Evolutionary conservation across 495 filamentous ascomycete species (phyloP).

Genomic region (Aspergillus ostianus): DNA sequence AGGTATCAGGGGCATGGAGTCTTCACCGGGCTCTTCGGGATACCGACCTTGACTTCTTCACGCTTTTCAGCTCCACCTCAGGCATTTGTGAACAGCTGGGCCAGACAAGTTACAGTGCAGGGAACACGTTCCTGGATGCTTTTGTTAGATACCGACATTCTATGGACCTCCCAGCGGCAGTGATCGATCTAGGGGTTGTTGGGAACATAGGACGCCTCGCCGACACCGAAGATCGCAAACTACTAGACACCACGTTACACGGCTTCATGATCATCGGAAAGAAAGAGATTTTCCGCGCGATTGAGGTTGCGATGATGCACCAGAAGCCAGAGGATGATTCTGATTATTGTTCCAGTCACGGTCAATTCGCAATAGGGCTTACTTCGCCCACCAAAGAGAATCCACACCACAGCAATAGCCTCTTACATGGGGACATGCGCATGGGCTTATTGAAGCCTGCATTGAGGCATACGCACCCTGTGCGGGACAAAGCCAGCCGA

Average conservation of each 20-base stretch:
- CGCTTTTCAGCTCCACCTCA: constrained; percentile 32
- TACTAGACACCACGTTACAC: background rate
- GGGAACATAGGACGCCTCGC: constrained; percentile 31
- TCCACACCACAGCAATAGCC: too few species aligned
- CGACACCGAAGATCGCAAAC: background rate
- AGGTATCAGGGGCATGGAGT: constrained; percentile 41
- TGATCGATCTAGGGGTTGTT: constrained; percentile 43
- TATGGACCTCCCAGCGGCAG: constrained; percentile 17
- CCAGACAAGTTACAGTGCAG: constrained; percentile 29
- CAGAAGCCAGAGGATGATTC: background rate
- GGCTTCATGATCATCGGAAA: background rate
- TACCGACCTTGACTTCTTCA: constrained; percentile 41
- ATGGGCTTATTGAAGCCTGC: background rate
- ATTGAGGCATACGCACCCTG: background rate
- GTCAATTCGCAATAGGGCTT: constrained; percentile 9
- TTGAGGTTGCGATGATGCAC: constrained; percentile 7
- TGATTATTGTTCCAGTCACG: background rate
- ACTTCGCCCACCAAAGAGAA: background rate
- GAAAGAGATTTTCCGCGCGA: constrained; percentile 3
- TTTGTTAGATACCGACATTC: constrained; percentile 25
- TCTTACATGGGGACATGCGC: too few species aligned
- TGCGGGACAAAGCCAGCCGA: background rate
- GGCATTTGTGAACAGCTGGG: constrained; percentile 21
- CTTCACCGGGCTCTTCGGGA: constrained; percentile 16
- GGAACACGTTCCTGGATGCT: constrained; percentile 27